A percentile compares a stretch with the other conserved stretches of the same genome.
These are phyloP conservation scores for Mortierella sp. DNA, from an alignment of 371 early-diverging fungal genomes.

Conservation along the genomic window DNA sequence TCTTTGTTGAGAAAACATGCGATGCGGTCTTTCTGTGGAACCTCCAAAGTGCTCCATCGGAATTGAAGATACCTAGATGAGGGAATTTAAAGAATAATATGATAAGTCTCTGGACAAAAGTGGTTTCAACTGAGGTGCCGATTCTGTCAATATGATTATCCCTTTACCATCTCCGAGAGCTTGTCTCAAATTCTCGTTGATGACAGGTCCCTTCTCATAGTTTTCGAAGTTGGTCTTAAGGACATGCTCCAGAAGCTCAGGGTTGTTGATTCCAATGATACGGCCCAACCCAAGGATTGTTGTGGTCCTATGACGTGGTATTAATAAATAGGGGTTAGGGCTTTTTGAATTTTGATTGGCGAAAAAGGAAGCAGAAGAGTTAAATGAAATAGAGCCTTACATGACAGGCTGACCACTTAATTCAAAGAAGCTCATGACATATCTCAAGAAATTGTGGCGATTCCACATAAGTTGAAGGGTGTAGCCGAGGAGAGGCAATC, in stretches of 20 bases:
- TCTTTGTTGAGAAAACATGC: conserved; percentile 78
- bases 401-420: conserved; percentile 12
- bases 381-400: conserved; percentile 13
- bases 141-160: neutral
- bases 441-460: conserved; percentile 23
- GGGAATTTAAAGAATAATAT: neutral
- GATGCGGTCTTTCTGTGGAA: conserved; percentile 77
- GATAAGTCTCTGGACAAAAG: neutral
- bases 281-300: conserved; percentile 46
- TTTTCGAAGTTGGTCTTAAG: conserved; percentile 69
- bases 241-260: conserved; percentile 52
- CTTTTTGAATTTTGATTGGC: too few relatives aligned
- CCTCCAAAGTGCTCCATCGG: conserved; percentile 76
- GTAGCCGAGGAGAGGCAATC: conserved; percentile 38
- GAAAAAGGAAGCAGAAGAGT: too few relatives aligned
- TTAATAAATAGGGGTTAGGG: too few relatives aligned
- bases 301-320: conserved; percentile 34
- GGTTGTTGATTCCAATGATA: conserved; percentile 46
- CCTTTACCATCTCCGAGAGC: conserved; percentile 70
- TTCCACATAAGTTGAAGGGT: conserved; percentile 22
- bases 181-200: conserved; percentile 55
- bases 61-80: conserved; percentile 72
- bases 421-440: conserved; percentile 32
- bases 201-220: conserved; percentile 66
- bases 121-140: neutral